These are phyloP conservation scores for Albugo candida DNA, from an alignment of 352 stramenopile species.

Conservation along the genomic window DNA sequence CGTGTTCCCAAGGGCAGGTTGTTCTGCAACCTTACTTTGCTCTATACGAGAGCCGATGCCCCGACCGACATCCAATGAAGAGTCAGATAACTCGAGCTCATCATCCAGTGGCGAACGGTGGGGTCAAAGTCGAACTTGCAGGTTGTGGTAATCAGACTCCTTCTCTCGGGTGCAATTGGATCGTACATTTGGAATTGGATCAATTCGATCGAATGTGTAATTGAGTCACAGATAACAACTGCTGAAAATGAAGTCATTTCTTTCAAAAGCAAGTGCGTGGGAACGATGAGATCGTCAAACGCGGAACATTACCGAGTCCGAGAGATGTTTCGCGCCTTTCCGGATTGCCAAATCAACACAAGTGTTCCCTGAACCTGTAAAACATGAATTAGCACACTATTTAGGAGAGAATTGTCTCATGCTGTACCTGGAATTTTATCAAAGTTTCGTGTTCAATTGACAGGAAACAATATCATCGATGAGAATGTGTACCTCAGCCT, in stretches of 20 bases:
- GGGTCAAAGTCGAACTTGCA: slow-evolving; percentile 9
- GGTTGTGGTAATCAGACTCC: slow-evolving; percentile 20
- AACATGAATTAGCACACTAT: slow-evolving; percentile 52
- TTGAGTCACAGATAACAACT: too few species aligned
- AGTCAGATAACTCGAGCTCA: too few species aligned
- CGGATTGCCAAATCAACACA: slow-evolving; percentile 42
- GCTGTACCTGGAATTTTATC: slow-evolving; percentile 25
- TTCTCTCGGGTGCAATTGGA: slow-evolving; percentile 42
- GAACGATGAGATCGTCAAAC: slow-evolving; percentile 32
- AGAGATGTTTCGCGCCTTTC: slow-evolving; percentile 15
- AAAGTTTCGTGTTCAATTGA: slow-evolving; percentile 57
- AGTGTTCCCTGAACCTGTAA: slow-evolving; percentile 27
- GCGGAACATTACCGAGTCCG: slow-evolving; percentile 16
- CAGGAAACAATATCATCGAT: slow-evolving; percentile 58
- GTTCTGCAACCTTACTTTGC: too few species aligned
- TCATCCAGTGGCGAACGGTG: slow-evolving; percentile 1
- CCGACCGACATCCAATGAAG: too few species aligned
- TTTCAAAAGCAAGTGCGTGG: slow-evolving; percentile 8
- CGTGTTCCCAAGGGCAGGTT: too few species aligned
- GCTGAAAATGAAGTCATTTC: too few species aligned
- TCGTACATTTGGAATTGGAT: slow-evolving; percentile 20
- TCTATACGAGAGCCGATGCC: too few species aligned
- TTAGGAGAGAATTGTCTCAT: slow-evolving; percentile 33
- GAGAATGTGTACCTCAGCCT: slow-evolving; percentile 2
- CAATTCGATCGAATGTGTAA: too few species aligned